A percentile compares a stretch with the other conserved stretches of the same genome.
phyloP scores from a whole-genome alignment of 2,329 filamentous ascomycete species.

The Beauveria medogensis region DNA sequence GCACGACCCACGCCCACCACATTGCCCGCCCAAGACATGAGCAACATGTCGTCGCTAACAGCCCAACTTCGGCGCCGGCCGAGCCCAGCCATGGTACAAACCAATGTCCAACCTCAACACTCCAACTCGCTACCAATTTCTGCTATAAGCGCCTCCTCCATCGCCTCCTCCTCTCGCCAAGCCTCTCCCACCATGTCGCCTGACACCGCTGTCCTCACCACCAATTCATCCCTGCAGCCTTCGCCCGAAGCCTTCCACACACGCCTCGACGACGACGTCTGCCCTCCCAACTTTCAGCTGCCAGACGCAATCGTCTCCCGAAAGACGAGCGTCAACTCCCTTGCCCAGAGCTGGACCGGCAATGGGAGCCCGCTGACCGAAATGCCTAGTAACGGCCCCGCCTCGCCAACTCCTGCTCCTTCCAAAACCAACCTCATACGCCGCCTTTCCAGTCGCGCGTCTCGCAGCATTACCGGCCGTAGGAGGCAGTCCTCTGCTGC shows the following conservation, averaged over 20 bases:
- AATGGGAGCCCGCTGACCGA: slow-evolving; percentile 51
- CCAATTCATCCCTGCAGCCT: slow-evolving; percentile 55
- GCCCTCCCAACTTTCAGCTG: slow-evolving; percentile 53
- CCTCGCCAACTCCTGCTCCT: slow-evolving; percentile 13
- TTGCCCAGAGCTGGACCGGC: slow-evolving; percentile 50
- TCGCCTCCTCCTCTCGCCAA: slow-evolving; percentile 46
- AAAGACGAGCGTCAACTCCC: slow-evolving; percentile 53
- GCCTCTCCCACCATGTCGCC: slow-evolving; percentile 51
- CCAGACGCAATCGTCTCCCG: slow-evolving; percentile 62
- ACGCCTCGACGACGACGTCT: slow-evolving; percentile 41
- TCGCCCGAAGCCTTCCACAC: slow-evolving; percentile 57
- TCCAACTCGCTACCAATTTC: slow-evolving; percentile 39
- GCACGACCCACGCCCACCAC: slow-evolving; percentile 13
- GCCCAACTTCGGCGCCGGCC: slow-evolving; percentile 32
- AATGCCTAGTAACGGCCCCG: slow-evolving; percentile 17
- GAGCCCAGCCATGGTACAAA: slow-evolving; percentile 41
- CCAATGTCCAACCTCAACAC: slow-evolving; percentile 31
- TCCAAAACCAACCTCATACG: slow-evolving; percentile 58
- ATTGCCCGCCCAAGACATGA: slow-evolving; percentile 19
- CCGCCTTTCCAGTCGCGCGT: slow-evolving; percentile 73
- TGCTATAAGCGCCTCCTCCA: slow-evolving; percentile 47
- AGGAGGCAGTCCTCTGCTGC: slow-evolving; percentile 72
- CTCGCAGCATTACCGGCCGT: slow-evolving; percentile 54
- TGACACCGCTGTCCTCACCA: slow-evolving; percentile 43
- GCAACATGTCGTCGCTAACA: slow-evolving; percentile 35